These are phyloP conservation scores for Aspergillus tubingensis DNA, from an alignment of 2,329 filamentous ascomycete species.

Conservation along the genomic window DNA sequence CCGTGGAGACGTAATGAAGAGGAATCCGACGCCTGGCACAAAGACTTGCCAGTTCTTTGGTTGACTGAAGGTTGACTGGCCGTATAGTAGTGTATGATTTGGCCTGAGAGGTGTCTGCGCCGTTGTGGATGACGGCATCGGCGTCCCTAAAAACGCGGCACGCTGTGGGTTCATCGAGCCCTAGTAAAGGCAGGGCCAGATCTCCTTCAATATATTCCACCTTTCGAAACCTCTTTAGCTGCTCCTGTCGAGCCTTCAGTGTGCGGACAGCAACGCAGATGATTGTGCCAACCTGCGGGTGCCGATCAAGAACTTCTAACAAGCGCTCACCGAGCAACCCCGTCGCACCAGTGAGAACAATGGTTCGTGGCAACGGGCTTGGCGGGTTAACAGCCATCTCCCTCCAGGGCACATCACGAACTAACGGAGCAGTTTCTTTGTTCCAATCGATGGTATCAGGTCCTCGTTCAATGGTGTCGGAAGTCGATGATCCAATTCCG, in stretches of 20 bases:
- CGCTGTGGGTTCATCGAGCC: background rate
- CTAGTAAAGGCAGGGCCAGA: background rate
- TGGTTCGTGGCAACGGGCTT: background rate
- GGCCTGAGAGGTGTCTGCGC: constrained; percentile 21
- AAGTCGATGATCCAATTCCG: too few relatives aligned
- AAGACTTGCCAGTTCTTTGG: constrained; percentile 21
- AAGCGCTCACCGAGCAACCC: too few relatives aligned
- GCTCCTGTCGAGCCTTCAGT: too few relatives aligned
- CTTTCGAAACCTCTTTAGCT: too few relatives aligned
- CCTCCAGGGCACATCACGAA: too few relatives aligned
- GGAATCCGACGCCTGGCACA: constrained; percentile 26
- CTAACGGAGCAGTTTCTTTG: too few relatives aligned
- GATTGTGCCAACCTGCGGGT: too few relatives aligned
- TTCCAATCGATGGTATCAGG: too few relatives aligned
- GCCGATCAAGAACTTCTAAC: background rate
- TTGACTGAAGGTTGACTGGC: constrained; percentile 27
- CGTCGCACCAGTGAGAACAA: background rate
- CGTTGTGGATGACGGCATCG: constrained; percentile 11
- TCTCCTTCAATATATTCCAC: background rate
- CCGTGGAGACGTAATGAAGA: constrained; percentile 34
- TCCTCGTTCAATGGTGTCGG: too few relatives aligned
- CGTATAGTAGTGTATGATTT: constrained; percentile 31
- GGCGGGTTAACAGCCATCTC: too few relatives aligned
- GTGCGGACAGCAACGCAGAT: too few relatives aligned
- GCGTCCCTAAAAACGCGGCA: background rate